Base-by-base conservation (phyloP, 2,329 filamentous ascomycete genomes). In the Beauveria australis region DNA sequence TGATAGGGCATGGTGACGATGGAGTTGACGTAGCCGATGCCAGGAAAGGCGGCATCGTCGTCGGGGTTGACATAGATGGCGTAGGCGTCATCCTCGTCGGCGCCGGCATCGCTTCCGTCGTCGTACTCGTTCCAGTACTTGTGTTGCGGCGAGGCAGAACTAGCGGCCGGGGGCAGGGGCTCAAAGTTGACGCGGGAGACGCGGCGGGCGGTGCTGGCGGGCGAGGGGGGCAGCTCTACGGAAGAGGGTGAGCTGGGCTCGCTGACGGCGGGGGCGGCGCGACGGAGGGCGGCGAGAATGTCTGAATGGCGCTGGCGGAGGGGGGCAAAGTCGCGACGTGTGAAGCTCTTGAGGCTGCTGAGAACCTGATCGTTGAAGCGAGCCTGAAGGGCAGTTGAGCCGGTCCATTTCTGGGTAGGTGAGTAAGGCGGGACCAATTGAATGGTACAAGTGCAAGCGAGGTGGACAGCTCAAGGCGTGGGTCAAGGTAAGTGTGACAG, bases 101-200 rank as follows among this genome's bases (percentile, higher is more conserved):
- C 84, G 54, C 79, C 82, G 2, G 74, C 76, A 59, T 92, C 89
- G 70, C 90, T 91, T 9, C 89, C 89, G 69, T 92, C 76, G 66
- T 95, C 91, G 71, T 93, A 94, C 71, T 95, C 91, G 72, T 90
- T 93, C 90, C 91, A 95, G 70, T 93, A 94, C 51, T 78, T 76
- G 18, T 74, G 67, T 55, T 71, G 70, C 8, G 71, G 66, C 5
- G 66, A 55, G 16, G 66, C 61, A 4, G 72, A 65, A 8, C 66
- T 59, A 16, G 66, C 62, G 5, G 72, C 65, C 10, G 71, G 68
- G 3, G 72, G 72, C 3, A 74, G 64, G 19, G 67, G 65, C 5
- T 71, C 68, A 59, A 74, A 74, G 37, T 63, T 63, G 56, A 67
- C 66, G 28, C 63, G 68, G 53, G 61, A 49, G 37, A 63, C 53